Conservation (phyloP, 495 filamentous ascomycete genomes). For the Aspergillus indologenus region DNA sequence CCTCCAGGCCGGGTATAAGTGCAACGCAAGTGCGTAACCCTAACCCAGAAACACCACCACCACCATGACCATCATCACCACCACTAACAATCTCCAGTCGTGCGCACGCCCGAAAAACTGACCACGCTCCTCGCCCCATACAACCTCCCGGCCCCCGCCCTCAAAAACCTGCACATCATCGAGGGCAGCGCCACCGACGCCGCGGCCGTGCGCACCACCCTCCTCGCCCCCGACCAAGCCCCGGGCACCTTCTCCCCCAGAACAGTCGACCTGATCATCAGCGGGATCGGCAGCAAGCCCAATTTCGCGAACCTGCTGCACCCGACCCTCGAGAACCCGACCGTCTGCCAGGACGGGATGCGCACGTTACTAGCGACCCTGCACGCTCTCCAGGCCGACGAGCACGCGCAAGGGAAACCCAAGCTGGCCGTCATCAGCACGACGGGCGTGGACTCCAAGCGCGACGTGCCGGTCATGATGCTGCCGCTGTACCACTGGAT, state of each 20-base stretch:
- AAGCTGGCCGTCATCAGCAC: conserved; percentile 50
- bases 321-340: conserved; percentile 50
- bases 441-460: conserved; percentile 43
- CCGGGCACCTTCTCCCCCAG: no score
- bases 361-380: conserved; percentile 33
- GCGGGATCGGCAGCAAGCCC: conserved; percentile 33
- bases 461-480: conserved; percentile 52
- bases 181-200: conserved; percentile 52
- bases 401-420: conserved; percentile 34
- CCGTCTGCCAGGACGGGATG: conserved; percentile 54
- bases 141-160: conserved; percentile 26
- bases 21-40: conserved; percentile 32
- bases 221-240: conserved; percentile 28
- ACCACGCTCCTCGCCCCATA: conserved; percentile 33
- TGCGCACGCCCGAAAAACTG: conserved; percentile 62
- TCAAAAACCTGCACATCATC: conserved; percentile 44
- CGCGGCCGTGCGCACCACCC: conserved; percentile 31
- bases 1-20: conserved; percentile 49
- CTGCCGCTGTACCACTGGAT: conserved; percentile 49
- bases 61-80: not conserved
- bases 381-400: conserved; percentile 35
- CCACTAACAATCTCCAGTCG: conserved; percentile 30
- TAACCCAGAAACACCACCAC: not conserved
- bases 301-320: conserved; percentile 19
- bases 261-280: conserved; percentile 30